These are phyloP conservation scores for Saccharomycopsis synnaedendra DNA, from an alignment of 805 yeast genomes.

Conservation along the genomic window DNA sequence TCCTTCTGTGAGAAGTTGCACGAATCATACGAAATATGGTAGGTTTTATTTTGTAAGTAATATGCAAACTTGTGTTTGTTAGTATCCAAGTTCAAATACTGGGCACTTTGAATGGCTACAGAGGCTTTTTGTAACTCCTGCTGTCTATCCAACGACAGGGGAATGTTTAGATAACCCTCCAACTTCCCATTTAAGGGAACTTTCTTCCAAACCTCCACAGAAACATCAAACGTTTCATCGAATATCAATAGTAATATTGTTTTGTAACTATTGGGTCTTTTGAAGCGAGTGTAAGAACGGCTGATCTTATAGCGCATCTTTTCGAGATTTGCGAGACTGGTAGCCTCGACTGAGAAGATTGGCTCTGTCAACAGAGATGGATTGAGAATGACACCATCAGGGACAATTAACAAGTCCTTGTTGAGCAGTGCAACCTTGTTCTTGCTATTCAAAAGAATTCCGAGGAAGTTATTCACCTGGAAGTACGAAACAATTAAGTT, in stretches of 20 bases:
- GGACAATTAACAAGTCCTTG: conserved; percentile 10
- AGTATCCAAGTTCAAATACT: background rate
- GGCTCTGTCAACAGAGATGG: conserved; percentile 9
- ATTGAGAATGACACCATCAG: conserved; percentile 14
- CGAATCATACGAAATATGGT: conserved; percentile 3
- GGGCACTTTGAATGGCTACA: conserved; percentile 1
- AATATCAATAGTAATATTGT: conserved; percentile 9
- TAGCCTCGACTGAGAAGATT: conserved; percentile 11
- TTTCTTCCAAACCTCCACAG: conserved; percentile 14
- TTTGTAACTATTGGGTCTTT: conserved; percentile 10
- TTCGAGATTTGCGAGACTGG: conserved; percentile 2
- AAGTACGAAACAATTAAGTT: conserved; percentile 10
- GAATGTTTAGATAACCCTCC: conserved; percentile 8
- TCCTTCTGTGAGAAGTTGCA: conserved; percentile 1
- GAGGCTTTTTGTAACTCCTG: conserved; percentile 5
- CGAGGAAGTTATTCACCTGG: conserved; percentile 10
- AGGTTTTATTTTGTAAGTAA: conserved; percentile 8
- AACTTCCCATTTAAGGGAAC: conserved; percentile 8
- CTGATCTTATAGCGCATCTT: conserved; percentile 10
- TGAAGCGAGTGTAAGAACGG: conserved; percentile 12
- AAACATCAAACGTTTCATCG: conserved; percentile 7
- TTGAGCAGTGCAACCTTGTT: conserved; percentile 10
- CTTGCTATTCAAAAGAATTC: conserved; percentile 10
- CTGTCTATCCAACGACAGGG: conserved; percentile 1
- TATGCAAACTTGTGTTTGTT: conserved; percentile 3